Base-by-base conservation (phyloP, 768 basidiomycete genomes). In the Mycena crocata region DNA sequence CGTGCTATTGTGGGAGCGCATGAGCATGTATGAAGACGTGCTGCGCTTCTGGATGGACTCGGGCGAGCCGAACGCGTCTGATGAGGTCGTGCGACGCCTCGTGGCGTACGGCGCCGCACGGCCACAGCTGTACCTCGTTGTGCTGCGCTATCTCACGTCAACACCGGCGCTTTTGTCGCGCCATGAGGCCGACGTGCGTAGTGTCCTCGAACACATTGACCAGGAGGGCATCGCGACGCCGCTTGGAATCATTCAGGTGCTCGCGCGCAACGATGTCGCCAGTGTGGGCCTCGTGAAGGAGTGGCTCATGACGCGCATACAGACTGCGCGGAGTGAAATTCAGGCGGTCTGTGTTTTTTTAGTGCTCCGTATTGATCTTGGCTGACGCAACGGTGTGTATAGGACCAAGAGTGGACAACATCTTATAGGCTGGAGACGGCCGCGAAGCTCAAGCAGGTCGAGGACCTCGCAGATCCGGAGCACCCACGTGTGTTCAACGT, bases 11-110 rank as follows among this genome's bases (percentile, higher is more conserved):
- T 99, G 96, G 94, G 98, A 98, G 80, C 89, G 87, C 66, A 83
- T 96, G 81, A 95, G 93, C 9, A 96, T 98, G 97, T 94, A 95
- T 76, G 97, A 98, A 72, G 96, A 98, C 70, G 90, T 99, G 50
- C 75, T 99, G 32, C 87, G 96, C 26, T 98, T 94, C 81, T 96
- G 92, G 91, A 96, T 97, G 87, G 93, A 93, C 63, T 85, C 85
- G 15, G 60, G 66, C 3, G 66, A 75, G 9, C 73, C 80, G 0
- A 75, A 66, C 19, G 84, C 85, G 21, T 84, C 85, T 1, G 79
- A 72, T 10, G 85, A 91, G 71, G 93, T 97, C 2, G 80, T 98
- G n/a, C 78, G 83, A 9, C 88, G 92, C 44, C 86, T 99, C 0
- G 85, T 85, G 60, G 80, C 84, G 49, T 97, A 99, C 72, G 97